A percentile compares a stretch with the other conserved stretches of the same genome.
Evolutionary conservation across 495 filamentous ascomycete species (phyloP).

Genomic region (Astrothelium subdiscretum): DNA sequence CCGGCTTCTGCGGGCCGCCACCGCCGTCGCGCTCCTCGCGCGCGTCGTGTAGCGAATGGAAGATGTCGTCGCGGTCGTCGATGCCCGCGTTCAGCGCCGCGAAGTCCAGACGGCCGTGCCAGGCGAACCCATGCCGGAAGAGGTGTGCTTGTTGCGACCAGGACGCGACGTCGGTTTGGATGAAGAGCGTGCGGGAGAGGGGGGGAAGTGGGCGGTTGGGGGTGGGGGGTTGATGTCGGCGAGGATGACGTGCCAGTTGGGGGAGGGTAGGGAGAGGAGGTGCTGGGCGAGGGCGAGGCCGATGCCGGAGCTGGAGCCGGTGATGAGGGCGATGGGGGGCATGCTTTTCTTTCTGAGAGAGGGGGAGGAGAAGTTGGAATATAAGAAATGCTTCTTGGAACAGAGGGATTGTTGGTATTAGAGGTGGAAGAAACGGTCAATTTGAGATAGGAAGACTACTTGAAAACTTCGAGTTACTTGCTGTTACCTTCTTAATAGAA

Average conservation of each 20-base stretch:
- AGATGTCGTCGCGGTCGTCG: slow-evolving; percentile 32
- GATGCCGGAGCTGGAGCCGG: slow-evolving; percentile 35
- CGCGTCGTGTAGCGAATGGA: slow-evolving; percentile 9
- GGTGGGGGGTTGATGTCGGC: slow-evolving; percentile 32
- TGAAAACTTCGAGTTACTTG: too few relatives aligned
- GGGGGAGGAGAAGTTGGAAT: not conserved
- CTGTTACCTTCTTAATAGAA: too few relatives aligned
- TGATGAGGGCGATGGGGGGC: slow-evolving; percentile 25
- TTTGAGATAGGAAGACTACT: too few relatives aligned
- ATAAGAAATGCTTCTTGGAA: too few relatives aligned
- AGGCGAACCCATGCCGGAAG: slow-evolving; percentile 30
- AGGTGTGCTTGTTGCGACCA: slow-evolving; percentile 30
- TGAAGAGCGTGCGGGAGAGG: slow-evolving; percentile 19
- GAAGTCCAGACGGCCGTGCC: slow-evolving; percentile 31
- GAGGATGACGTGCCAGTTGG: slow-evolving; percentile 28
- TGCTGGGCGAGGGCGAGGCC: slow-evolving; percentile 33
- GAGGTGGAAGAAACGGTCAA: too few relatives aligned
- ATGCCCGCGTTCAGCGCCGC: slow-evolving; percentile 37
- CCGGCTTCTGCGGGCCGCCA: slow-evolving; percentile 25
- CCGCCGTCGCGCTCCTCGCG: slow-evolving; percentile 16
- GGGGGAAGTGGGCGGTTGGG: slow-evolving; percentile 10
- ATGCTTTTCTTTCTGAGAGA: not conserved
- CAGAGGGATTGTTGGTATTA: too few relatives aligned
- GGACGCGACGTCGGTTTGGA: slow-evolving; percentile 27
- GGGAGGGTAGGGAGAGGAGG: slow-evolving; percentile 21